Evolutionary conservation across 768 basidiomycete genomes (phyloP).

Genomic region (Macrolepiota fuliginosa): DNA sequence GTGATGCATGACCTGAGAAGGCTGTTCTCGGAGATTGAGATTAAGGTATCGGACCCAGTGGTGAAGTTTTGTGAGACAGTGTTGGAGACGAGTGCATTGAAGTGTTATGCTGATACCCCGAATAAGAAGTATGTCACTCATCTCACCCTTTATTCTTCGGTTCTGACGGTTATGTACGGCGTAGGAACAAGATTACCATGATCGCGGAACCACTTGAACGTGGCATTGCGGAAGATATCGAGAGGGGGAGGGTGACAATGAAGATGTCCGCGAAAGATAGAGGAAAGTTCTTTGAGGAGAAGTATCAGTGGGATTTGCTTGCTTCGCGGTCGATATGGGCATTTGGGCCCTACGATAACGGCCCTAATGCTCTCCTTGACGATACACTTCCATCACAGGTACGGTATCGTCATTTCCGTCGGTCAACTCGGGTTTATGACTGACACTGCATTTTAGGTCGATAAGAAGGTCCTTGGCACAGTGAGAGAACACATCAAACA

Average conservation of each 20-base stretch:
- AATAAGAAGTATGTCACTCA: constrained; percentile 83
- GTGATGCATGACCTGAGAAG: constrained; percentile 94
- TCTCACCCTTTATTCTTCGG: not conserved
- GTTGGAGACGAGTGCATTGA: constrained; percentile 93
- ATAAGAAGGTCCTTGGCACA: constrained; percentile 86
- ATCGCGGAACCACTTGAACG: constrained; percentile 97
- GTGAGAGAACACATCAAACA: constrained; percentile 97
- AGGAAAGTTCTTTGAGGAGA: constrained; percentile 94
- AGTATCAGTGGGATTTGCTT: constrained; percentile 97
- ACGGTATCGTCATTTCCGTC: constrained; percentile 7
- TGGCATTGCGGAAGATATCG: constrained; percentile 95
- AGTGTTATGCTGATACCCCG: constrained; percentile 98
- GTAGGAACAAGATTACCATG: constrained; percentile 97
- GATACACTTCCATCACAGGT: constrained; percentile 96
- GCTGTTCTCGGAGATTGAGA: constrained; percentile 97
- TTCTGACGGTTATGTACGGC: constrained; percentile 8
- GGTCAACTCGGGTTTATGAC: not conserved
- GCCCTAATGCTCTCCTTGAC: constrained; percentile 90
- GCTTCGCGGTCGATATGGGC: constrained; percentile 99
- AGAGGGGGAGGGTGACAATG: constrained; percentile 90
- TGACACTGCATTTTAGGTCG: constrained; percentile 50
- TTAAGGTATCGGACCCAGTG: constrained; percentile 99
- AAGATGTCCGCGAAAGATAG: constrained; percentile 94
- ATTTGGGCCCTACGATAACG: constrained; percentile 95
- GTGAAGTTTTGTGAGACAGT: constrained; percentile 99